A percentile compares a stretch with the other conserved stretches of the same genome.
These are phyloP conservation scores for Candida anglica DNA, from an alignment of 805 yeast genomes.

Conservation along the genomic window DNA sequence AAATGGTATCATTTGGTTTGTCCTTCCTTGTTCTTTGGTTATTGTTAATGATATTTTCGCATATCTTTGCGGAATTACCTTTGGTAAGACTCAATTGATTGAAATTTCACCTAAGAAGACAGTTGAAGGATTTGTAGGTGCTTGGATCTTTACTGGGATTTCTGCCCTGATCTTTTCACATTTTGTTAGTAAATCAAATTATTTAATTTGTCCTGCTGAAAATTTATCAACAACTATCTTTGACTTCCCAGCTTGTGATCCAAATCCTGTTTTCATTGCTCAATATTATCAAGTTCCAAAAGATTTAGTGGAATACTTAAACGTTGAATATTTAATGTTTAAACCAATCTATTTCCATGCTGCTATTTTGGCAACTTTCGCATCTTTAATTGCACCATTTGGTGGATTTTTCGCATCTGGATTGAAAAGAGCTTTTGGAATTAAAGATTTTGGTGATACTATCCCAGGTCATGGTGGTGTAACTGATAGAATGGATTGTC, in stretches of 20 bases:
- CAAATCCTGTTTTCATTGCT: slow-evolving; percentile 85
- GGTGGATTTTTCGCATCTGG: slow-evolving; percentile 99
- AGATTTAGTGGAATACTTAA: slow-evolving; percentile 46
- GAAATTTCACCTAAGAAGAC: slow-evolving; percentile 96
- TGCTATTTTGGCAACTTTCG: slow-evolving; percentile 83
- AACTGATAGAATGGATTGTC: slow-evolving; percentile 97
- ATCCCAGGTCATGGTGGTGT: slow-evolving; percentile 99
- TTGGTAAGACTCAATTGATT: slow-evolving; percentile 89
- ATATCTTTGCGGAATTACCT: slow-evolving; percentile 93
- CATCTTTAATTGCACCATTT: slow-evolving; percentile 95
- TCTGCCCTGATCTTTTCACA: slow-evolving; percentile 67
- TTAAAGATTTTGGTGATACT: slow-evolving; percentile 96
- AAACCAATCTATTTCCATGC: slow-evolving; percentile 93
- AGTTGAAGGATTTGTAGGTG: slow-evolving; percentile 95
- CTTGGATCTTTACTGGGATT: slow-evolving; percentile 89
- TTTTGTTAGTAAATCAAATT: slow-evolving; percentile 60
- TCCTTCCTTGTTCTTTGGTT: slow-evolving; percentile 87
- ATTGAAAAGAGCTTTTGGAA: slow-evolving; percentile 92
- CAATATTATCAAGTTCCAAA: slow-evolving; percentile 76
- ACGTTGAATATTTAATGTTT: slow-evolving; percentile 47
- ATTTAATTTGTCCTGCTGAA: slow-evolving; percentile 83
- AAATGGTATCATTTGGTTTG: slow-evolving; percentile 91
- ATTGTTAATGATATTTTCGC: slow-evolving; percentile 96
- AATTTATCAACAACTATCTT: slow-evolving; percentile 61
- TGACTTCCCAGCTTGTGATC: slow-evolving; percentile 66